Evolutionary conservation across 768 basidiomycete species (phyloP).

Genomic region (Hygrophorus pudorinus): DNA sequence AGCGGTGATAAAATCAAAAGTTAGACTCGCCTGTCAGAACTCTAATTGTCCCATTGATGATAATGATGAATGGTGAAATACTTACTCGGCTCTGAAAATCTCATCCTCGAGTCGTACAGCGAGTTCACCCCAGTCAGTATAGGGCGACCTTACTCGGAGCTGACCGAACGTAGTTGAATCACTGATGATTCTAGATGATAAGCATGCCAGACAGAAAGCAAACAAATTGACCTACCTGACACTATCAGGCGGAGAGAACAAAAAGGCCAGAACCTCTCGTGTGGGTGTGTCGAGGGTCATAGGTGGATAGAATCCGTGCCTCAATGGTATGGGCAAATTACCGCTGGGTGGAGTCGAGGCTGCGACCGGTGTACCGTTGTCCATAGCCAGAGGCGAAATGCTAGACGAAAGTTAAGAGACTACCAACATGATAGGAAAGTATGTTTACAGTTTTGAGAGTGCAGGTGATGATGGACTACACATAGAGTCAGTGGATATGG

Average conservation of each 20-base stretch:
- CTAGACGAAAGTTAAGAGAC: conserved; percentile 17
- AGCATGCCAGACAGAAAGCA: conserved; percentile 7
- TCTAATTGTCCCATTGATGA: neutral
- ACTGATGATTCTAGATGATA: conserved; percentile 16
- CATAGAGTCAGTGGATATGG: conserved; percentile 10
- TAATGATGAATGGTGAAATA: conserved; percentile 21
- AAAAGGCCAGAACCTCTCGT: conserved; percentile 56
- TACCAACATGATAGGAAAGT: conserved; percentile 11
- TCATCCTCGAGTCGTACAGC: conserved; percentile 67
- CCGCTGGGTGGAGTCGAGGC: neutral
- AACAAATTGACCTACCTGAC: conserved; percentile 28
- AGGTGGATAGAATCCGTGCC: conserved; percentile 40
- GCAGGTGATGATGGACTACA: conserved; percentile 24
- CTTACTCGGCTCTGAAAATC: conserved; percentile 74
- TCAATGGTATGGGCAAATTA: conserved; percentile 17
- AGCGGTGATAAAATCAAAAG: neutral
- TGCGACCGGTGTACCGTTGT: conserved; percentile 17
- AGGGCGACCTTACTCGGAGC: conserved; percentile 33
- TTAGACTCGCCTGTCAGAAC: neutral
- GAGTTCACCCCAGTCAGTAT: conserved; percentile 66
- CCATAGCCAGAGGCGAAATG: conserved; percentile 17
- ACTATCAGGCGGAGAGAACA: conserved; percentile 67
- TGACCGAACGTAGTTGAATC: conserved; percentile 28
- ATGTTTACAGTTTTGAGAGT: conserved; percentile 27
- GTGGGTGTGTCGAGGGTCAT: conserved; percentile 53